phyloP scores from a whole-genome alignment of 352 stramenopile species.

The Pythium myriotylum region DNA sequence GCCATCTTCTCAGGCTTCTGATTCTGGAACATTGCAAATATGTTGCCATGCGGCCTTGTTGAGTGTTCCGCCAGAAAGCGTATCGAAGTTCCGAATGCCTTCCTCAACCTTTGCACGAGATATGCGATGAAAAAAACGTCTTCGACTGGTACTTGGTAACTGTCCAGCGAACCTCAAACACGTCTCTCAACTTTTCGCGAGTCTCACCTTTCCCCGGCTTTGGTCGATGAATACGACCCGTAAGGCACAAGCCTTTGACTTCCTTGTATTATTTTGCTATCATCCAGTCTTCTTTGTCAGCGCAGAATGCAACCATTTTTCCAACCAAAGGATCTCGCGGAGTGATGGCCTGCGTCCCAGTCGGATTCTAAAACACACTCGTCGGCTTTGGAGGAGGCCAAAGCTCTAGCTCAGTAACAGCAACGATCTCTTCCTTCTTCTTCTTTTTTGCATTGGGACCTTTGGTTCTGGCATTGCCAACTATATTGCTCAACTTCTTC shows the following conservation, averaged over 20 bases:
- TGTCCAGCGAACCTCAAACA: conserved; percentile 11
- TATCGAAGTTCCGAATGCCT: conserved; percentile 15
- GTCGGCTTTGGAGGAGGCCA: conserved; percentile 1
- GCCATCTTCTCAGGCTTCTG: conserved; percentile 1
- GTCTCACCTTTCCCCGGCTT: neutral
- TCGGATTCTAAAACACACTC: neutral
- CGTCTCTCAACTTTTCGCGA: neutral
- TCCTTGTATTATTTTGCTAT: conserved; percentile 1
- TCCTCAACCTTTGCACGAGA: neutral
- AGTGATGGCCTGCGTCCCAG: neutral
- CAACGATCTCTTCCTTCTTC: too few relatives aligned
- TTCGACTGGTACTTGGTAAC: conserved; percentile 20
- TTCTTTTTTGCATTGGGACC: too few relatives aligned
- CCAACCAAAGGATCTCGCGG: conserved; percentile 11
- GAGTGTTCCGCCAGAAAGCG: conserved; percentile 1
- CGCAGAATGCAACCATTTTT: conserved; percentile 24
- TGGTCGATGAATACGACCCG: neutral
- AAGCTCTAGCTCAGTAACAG: too few relatives aligned
- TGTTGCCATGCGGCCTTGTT: conserved; percentile 21
- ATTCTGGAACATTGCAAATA: conserved; percentile 13
- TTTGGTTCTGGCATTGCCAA: too few relatives aligned
- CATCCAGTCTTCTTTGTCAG: conserved; percentile 26
- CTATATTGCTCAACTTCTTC: too few relatives aligned
- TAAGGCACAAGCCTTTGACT: conserved; percentile 13
- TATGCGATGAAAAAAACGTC: conserved; percentile 10